Evolutionary conservation across 768 basidiomycete species (phyloP).

Genomic region (Mycena albidolilacea): DNA sequence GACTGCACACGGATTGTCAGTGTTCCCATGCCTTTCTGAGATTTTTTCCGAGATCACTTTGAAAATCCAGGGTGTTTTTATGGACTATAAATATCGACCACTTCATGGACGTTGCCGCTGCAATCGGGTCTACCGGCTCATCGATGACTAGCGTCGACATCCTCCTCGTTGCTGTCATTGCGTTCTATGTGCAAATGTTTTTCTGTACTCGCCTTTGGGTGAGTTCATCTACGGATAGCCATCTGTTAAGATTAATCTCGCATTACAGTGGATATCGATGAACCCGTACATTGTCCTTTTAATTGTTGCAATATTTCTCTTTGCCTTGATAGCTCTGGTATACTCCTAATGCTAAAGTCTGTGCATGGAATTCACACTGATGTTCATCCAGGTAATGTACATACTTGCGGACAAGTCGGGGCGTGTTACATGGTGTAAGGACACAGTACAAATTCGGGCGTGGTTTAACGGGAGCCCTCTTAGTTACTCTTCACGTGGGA

Average conservation of each 20-base stretch:
- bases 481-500: slow-evolving; percentile 11
- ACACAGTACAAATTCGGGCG: not conserved
- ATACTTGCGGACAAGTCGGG: not conserved
- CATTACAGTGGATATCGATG: slow-evolving; percentile 8
- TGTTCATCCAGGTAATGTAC: not conserved
- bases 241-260: not conserved
- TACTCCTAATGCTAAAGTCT: not conserved
- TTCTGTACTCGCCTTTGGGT: slow-evolving; percentile 15
- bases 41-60: not conserved
- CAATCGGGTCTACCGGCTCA: slow-evolving; percentile 1
- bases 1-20: not conserved
- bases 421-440: slow-evolving; percentile 16
- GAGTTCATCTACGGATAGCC: slow-evolving; percentile 8
- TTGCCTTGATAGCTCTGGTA: slow-evolving; percentile 17
- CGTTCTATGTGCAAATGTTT: slow-evolving; percentile 17
- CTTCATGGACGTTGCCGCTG: slow-evolving; percentile 6
- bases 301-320: slow-evolving; percentile 6
- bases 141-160: not conserved
- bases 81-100: slow-evolving; percentile 10
- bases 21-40: not conserved
- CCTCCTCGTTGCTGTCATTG: slow-evolving; percentile 1
- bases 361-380: not conserved
- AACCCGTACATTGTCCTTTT: slow-evolving; percentile 6
- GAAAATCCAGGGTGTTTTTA: slow-evolving; percentile 4
- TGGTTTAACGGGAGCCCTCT: slow-evolving; percentile 2